Base-by-base conservation (phyloP, 805 yeast species). In the Wickerhamiella hasegawae region DNA sequence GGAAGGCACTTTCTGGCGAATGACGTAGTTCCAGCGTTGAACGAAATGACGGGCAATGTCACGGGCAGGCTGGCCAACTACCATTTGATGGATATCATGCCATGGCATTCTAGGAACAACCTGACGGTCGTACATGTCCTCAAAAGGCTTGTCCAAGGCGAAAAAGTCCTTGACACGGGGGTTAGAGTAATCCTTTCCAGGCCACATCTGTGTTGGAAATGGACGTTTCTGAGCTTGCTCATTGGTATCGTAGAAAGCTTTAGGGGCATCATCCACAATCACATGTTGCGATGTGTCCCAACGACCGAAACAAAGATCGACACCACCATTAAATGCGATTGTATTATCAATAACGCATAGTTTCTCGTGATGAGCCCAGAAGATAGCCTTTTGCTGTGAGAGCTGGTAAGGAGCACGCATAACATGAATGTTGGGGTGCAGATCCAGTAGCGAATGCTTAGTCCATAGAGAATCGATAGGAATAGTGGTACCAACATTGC, bases 361-460 rank as follows among this genome's bases (percentile, higher is more conserved):
- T 51, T 90, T 90, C 51, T 90, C 99, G 59, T 90, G 99, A 60
- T 90, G 99, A 0, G 99, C 98, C 98, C 98, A 90, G 53, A 90
- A 92, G 49, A 74, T 79, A 0, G 95, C 87, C 45, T 82, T 81
- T 52, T 90, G 96, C 39, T 48, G 48, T 36, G 82, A 59, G 53
- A 90, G 71, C 54, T 90, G 99, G 47, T 90, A 85, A 4, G 99
- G 99, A 1, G 96, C 85, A 46, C 99, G 70, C 41, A 90, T 69
- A 11, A 87, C 84, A 55, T 81, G 87, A 34, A 90, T 73, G 51
- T 90, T 90, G 18, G 73, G 76, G 55, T 87, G 84, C 28, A 90
- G 61, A 36, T 79, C 83, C 34, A 92, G 64, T 49, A 90, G 65
- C 0, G 96, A 83, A 50, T 90, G 96, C 52, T 90, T 90, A 0